Base-by-base conservation (phyloP, 78 protist genomes). In the Bodo saltans region DNA sequence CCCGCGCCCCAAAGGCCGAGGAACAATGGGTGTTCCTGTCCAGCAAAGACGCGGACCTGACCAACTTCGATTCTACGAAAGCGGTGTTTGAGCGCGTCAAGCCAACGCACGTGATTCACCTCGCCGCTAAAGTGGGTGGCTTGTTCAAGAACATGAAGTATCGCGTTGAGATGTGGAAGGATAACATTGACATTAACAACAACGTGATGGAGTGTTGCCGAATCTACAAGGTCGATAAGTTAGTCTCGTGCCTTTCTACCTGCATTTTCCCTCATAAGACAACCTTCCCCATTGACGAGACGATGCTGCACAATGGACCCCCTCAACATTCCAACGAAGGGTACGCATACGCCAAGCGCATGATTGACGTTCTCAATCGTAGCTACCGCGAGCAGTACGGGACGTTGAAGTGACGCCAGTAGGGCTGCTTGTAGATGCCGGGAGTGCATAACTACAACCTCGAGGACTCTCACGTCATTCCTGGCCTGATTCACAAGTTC, bases 261-360 rank as follows among this genome's bases (percentile, higher is more conserved):
- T 95, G 98, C 83, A 91, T 95, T 80, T 95, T 95, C 89, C 98
- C 98, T n/a, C 96, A 95, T 91, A 93, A 93, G 86, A 92, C 93
- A 3, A 87, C 95, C 0, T 95, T 94, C 72, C 98, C 97, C 40
- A 93, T 94, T 71, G 96, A 95, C 70, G 97, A 95, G 78, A 91
- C 95, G 4, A 93, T 94, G 95, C 41, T 52, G n/a, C 95, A 92
- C 72, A 79, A 80, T n/a, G 95, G 98, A 0, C 94, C 96, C 39
- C 98, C 98, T 1, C 98, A 95, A 72, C 26, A 30, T 30, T 88
- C 93, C 69, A 95, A 95, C 84, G 93, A 90, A 40, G 98, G 96
- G 41, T 95, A 95, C 85, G 92, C 97, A 32, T 88, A 89, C 32
- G 94, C 97, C 39, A 95, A 95, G 93, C 88, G 97, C 70, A 92